Evolutionary conservation across 1,284 basidiomycete species (phyloP), one percentile per base, ranked within the genome.

Genomic region (Cutaneotrichosporon mucoides): DNA sequence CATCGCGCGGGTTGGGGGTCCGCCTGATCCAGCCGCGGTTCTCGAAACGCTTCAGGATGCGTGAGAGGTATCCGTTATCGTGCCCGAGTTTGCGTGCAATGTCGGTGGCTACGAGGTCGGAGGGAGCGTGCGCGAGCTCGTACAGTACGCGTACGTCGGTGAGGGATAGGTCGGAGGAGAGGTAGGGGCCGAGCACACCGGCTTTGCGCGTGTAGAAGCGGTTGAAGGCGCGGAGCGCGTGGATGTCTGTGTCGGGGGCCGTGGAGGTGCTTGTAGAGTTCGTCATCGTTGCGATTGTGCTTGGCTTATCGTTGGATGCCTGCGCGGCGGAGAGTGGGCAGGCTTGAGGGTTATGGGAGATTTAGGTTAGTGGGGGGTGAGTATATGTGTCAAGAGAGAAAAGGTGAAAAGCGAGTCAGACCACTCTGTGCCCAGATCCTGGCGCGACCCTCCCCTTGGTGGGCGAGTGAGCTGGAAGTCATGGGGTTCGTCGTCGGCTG

Each of bases 181-280:
- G 59, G 42, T 52, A 47, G 13, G 58, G 58, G 37, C 43, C 51
- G 1, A 64, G 62, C 2, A 64, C 55, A 41, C 57, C 52, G 1
- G 51, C 57, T 36, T 51, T 56, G 8, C 49, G 56, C 6, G 62
- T 64, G 59, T 64, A 64, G 59, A 61, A 64, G 24, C 62, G 54
- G 57, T 64, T 64, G 57, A 64, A 64, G 44, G 52, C 49, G 38
- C 62, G 62, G n/a, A 64, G 40, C 16, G 59, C 58, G 34, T 52
- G 34, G 41, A 63, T 43, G 36, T 63, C 47, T 5, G 34, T 51
- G 16, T 55, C 41, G 41, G 38, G 2, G 8, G 40, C 41, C 3
- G 38, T 12, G 92, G 92, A 38, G 46, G 7, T 12, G 9, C 8
- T 41, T 11, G 11, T 52, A 35, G 34, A 34, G 13, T 8, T 13